A percentile compares a stretch with the other conserved stretches of the same genome.
Evolutionary conservation across 495 filamentous ascomycete species (phyloP).

Genomic region (Penicillium samsonianum): DNA sequence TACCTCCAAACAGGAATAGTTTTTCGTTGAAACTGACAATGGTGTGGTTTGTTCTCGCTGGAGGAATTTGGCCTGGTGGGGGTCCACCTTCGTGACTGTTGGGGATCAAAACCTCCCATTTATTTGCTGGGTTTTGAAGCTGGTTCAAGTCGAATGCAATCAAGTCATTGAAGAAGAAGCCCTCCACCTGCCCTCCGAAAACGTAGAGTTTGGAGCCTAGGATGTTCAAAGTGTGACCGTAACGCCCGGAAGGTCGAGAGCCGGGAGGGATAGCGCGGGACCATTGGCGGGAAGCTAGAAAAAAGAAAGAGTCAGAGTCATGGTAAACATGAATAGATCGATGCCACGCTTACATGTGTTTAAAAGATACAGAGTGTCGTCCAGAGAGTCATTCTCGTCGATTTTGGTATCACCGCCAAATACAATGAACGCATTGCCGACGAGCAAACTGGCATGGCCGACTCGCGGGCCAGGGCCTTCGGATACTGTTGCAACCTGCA

Average conservation of each 20-base stretch:
- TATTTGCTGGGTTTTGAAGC: constrained; percentile 80
- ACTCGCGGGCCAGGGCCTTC: constrained; percentile 96
- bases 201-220: constrained; percentile 94
- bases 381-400: constrained; percentile 84
- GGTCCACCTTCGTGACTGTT: constrained; percentile 71
- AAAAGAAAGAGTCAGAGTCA: constrained; percentile 13
- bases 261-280: constrained; percentile 86
- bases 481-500: constrained; percentile 84
- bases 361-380: constrained; percentile 93
- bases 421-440: constrained; percentile 98
- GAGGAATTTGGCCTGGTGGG: constrained; percentile 70
- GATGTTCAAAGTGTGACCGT: constrained; percentile 96
- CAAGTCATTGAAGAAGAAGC: constrained; percentile 97
- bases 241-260: constrained; percentile 81
- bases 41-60: constrained; percentile 92
- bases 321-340: constrained; percentile 1
- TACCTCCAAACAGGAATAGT: constrained; percentile 96
- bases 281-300: constrained; percentile 92
- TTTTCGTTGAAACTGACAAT: constrained; percentile 91
- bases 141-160: constrained; percentile 95
- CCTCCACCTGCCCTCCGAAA: constrained; percentile 97
- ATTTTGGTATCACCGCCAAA: constrained; percentile 98
- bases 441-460: constrained; percentile 89
- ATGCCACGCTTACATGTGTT: constrained; percentile 81
- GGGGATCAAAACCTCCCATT: constrained; percentile 87